A percentile compares a stretch with the other conserved stretches of the same genome.
phyloP scores from a whole-genome alignment of 2,329 filamentous ascomycete genomes.

The Gnomoniopsis sp. region DNA sequence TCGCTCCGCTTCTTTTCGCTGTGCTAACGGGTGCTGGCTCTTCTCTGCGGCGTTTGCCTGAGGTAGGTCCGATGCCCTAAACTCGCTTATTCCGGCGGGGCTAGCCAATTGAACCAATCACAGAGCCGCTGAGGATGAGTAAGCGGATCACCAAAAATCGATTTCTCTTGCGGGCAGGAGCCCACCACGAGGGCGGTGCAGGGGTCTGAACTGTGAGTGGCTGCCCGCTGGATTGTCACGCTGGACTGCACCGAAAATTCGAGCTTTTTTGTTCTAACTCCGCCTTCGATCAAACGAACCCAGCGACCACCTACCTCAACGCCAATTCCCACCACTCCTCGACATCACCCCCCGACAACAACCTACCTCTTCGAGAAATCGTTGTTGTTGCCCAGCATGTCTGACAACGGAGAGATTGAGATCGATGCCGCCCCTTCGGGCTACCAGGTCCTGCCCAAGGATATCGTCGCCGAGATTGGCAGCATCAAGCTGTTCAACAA shows the following conservation, averaged over 20 bases:
- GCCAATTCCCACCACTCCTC: slow-evolving; percentile 3
- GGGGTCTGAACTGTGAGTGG: not conserved
- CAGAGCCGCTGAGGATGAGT: not conserved
- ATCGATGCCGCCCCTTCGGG: slow-evolving; percentile 68
- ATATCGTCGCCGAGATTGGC: slow-evolving; percentile 84
- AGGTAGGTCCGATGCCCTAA: slow-evolving; percentile 9
- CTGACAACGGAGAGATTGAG: slow-evolving; percentile 92
- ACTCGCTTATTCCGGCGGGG: not conserved
- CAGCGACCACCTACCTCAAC: slow-evolving; percentile 11
- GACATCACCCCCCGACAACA: slow-evolving; percentile 14
- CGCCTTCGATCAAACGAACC: slow-evolving; percentile 12
- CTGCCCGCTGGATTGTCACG: not conserved
- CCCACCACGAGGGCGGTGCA: not conserved
- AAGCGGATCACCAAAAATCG: slow-evolving; percentile 6
- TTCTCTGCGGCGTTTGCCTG: not conserved
- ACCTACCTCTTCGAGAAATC: slow-evolving; percentile 13
- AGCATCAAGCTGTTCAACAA: slow-evolving; percentile 97
- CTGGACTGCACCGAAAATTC: slow-evolving; percentile 13
- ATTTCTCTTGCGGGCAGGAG: not conserved
- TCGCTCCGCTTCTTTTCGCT: not conserved
- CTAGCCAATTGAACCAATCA: slow-evolving; percentile 1
- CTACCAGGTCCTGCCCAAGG: slow-evolving; percentile 86
- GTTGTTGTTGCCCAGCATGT: slow-evolving; percentile 64
- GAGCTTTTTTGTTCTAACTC: slow-evolving; percentile 10
- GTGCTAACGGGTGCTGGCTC: not conserved